A percentile compares a stretch with the other conserved stretches of the same genome.
phyloP scores from a whole-genome alignment of 73 alveolate species.

The Paramecium caudatum region DNA sequence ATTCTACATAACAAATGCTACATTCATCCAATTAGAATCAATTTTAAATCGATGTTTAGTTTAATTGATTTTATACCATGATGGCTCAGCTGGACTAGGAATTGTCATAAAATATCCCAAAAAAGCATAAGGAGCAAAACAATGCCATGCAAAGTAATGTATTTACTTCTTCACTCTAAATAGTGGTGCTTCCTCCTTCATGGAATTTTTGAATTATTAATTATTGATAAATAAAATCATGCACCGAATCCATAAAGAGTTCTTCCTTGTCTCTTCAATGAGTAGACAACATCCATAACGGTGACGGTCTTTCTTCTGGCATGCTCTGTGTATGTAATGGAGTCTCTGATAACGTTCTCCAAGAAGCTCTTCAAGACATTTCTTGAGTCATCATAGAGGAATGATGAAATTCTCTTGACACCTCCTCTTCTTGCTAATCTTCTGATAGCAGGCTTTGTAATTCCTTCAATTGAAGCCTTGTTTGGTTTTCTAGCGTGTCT shows the following conservation, averaged over 20 bases:
- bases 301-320: conserved; percentile 93
- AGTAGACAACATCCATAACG: conserved; percentile 92
- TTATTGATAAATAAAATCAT: conserved; percentile 48
- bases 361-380: conserved; percentile 82
- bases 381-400: conserved; percentile 91
- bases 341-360: conserved; percentile 88
- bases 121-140: conserved; percentile 58
- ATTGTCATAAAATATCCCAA: conserved; percentile 52
- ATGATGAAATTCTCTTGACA: conserved; percentile 89
- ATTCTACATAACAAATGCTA: conserved; percentile 37
- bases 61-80: conserved; percentile 45
- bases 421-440: conserved; percentile 98
- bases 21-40: conserved; percentile 43
- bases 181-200: conserved; percentile 13
- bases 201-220: neutral
- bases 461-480: conserved; percentile 87
- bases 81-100: conserved; percentile 62
- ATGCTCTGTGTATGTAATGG: conserved; percentile 89
- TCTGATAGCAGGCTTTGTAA: conserved; percentile 92
- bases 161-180: conserved; percentile 21
- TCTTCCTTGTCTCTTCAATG: conserved; percentile 90
- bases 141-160: conserved; percentile 37
- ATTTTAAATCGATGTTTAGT: conserved; percentile 14
- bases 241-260: conserved; percentile 89
- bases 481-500: conserved; percentile 81